Evolutionary conservation across 495 filamentous ascomycete species (phyloP).

Genomic region (Aspergillus avenaceus): DNA sequence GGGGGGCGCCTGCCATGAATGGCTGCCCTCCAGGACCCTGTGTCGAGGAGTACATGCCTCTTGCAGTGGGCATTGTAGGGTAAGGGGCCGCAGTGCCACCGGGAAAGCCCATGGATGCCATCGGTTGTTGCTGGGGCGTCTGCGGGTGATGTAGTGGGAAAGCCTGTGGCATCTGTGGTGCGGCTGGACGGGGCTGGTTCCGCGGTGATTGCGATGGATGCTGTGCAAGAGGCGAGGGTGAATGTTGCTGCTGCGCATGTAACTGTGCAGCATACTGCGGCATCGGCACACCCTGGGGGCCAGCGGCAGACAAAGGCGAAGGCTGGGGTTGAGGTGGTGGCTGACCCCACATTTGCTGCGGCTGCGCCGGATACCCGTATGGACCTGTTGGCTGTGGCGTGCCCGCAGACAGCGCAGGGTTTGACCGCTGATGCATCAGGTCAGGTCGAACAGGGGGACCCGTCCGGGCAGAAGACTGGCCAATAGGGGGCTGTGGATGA

Average conservation of each 20-base stretch:
- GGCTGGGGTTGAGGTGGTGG: slow-evolving; percentile 53
- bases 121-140: slow-evolving; percentile 57
- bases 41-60: slow-evolving; percentile 40
- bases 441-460: slow-evolving; percentile 43
- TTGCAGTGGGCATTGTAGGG: slow-evolving; percentile 28
- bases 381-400: slow-evolving; percentile 34
- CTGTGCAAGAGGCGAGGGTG: slow-evolving; percentile 41
- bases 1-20: slow-evolving; percentile 38
- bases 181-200: slow-evolving; percentile 37
- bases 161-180: slow-evolving; percentile 39
- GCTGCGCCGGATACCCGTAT: slow-evolving; percentile 45
- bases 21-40: slow-evolving; percentile 36
- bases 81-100: slow-evolving; percentile 33
- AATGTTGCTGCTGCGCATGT: slow-evolving; percentile 34
- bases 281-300: slow-evolving; percentile 38
- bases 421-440: slow-evolving; percentile 42
- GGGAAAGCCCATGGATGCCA: slow-evolving; percentile 41
- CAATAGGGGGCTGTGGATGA: slow-evolving; percentile 36
- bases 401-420: slow-evolving; percentile 37
- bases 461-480: slow-evolving; percentile 40
- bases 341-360: slow-evolving; percentile 51
- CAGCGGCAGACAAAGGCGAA: slow-evolving; percentile 39
- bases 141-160: slow-evolving; percentile 50
- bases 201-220: slow-evolving; percentile 49
- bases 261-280: slow-evolving; percentile 44